These are phyloP conservation scores for Penicillium brevicompactum DNA, from an alignment of 2,329 filamentous ascomycete species.

Conservation along the genomic window DNA sequence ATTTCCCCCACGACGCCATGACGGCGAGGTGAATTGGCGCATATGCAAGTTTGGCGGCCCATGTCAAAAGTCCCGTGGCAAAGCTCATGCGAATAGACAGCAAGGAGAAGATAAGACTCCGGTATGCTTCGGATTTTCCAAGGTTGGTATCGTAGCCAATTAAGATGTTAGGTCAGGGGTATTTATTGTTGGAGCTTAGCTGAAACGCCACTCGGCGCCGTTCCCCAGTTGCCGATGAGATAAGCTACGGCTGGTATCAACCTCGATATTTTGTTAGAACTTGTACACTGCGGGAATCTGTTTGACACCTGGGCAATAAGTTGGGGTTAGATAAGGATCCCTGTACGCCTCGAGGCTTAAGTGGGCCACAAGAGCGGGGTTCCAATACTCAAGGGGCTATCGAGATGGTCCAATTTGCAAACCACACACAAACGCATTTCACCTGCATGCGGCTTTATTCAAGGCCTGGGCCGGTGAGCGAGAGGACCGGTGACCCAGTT, in stretches of 20 bases:
- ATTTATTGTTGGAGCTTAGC: slow-evolving; percentile 3
- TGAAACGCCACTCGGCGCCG: background rate
- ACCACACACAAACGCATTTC: background rate
- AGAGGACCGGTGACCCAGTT: no score
- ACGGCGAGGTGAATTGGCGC: background rate
- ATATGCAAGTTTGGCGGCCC: background rate
- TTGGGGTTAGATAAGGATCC: background rate
- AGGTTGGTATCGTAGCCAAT: slow-evolving; percentile 1
- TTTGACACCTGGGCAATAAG: no score
- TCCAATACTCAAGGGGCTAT: background rate
- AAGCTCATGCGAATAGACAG: background rate
- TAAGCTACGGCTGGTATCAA: background rate
- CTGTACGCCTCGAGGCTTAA: background rate
- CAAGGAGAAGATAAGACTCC: slow-evolving; percentile 5
- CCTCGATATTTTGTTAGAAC: no score
- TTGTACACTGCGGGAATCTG: no score
- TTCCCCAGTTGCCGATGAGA: background rate
- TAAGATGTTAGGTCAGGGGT: background rate
- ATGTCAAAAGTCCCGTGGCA: background rate
- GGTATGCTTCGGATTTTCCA: background rate
- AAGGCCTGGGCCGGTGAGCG: no score
- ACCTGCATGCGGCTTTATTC: no score
- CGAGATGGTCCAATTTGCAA: no score
- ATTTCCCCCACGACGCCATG: background rate
- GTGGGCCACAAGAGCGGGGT: background rate